Evolutionary conservation across 352 stramenopile species (phyloP).

Genomic region (Pythium aristosporum): DNA sequence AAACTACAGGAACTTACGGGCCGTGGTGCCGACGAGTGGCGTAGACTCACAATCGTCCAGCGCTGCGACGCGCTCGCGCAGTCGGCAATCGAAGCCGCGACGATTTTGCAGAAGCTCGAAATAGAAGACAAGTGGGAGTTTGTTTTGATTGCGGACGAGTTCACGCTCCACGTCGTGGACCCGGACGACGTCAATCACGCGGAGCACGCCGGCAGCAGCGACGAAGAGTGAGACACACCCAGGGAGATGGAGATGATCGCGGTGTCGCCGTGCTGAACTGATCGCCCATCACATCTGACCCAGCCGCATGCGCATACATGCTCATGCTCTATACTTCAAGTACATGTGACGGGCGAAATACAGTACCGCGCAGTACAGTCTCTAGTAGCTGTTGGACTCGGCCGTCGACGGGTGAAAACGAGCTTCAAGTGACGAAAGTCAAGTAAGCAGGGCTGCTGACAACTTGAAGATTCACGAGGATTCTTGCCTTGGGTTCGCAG

Average conservation of each 20-base stretch:
- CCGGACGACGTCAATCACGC: conserved; percentile 19
- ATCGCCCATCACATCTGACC: not conserved
- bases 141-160: conserved; percentile 9
- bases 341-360: not conserved
- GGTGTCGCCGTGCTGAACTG: not conserved
- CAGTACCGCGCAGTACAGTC: too few relatives aligned
- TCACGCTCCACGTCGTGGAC: conserved; percentile 17
- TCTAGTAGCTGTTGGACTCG: too few relatives aligned
- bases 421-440: too few relatives aligned
- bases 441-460: too few relatives aligned
- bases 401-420: too few relatives aligned
- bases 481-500: too few relatives aligned
- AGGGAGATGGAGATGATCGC: not conserved
- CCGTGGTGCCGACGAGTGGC: not conserved
- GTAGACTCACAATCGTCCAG: conserved; percentile 1
- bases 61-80: not conserved
- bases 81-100: not conserved
- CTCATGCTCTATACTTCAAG: not conserved
- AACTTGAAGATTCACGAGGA: too few relatives aligned
- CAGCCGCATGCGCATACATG: not conserved
- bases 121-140: conserved; percentile 23
- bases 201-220: not conserved
- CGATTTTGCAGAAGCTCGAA: conserved; percentile 9
- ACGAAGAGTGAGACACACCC: not conserved
- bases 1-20: conserved; percentile 16